These are phyloP conservation scores for Yamadazyma ubonensis DNA, from an alignment of 805 yeast genomes.

Conservation along the genomic window DNA sequence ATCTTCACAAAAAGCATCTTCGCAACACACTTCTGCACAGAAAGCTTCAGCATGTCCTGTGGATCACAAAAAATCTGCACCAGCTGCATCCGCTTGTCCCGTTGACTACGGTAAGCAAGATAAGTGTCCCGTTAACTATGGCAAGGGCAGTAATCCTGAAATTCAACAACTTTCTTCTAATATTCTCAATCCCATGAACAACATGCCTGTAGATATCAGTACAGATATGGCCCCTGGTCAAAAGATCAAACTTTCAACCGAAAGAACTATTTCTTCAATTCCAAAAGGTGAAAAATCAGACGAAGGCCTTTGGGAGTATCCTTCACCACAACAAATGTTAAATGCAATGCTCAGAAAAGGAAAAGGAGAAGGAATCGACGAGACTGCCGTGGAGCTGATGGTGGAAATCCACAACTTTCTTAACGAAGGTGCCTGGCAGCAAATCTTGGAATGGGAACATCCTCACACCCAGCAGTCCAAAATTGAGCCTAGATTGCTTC, in stretches of 20 bases:
- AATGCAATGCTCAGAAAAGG: slow-evolving; percentile 97
- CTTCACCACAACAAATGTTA: slow-evolving; percentile 98
- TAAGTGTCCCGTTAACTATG: slow-evolving; percentile 14
- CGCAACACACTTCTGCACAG: not conserved
- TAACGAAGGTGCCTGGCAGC: slow-evolving; percentile 97
- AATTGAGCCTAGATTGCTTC: slow-evolving; percentile 70
- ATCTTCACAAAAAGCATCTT: not conserved
- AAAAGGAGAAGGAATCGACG: slow-evolving; percentile 82
- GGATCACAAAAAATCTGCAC: not conserved
- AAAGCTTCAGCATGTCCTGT: slow-evolving; percentile 14
- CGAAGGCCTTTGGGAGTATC: slow-evolving; percentile 95
- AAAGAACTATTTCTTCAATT: slow-evolving; percentile 77
- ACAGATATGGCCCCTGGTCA: slow-evolving; percentile 77
- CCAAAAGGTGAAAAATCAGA: slow-evolving; percentile 71
- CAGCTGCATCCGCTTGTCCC: slow-evolving; percentile 27
- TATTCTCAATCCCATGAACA: slow-evolving; percentile 74
- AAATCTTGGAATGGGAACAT: slow-evolving; percentile 88
- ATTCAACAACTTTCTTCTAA: slow-evolving; percentile 39
- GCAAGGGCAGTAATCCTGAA: slow-evolving; percentile 4
- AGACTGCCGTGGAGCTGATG: slow-evolving; percentile 95
- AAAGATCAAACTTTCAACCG: slow-evolving; percentile 71
- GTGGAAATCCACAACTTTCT: slow-evolving; percentile 94
- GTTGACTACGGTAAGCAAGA: slow-evolving; percentile 23
- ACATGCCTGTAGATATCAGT: slow-evolving; percentile 78
- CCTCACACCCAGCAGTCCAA: slow-evolving; percentile 57